A percentile compares a stretch with the other conserved stretches of the same genome.
Evolutionary conservation across 1,139 yeast genomes (phyloP).

Genomic region (Hemisphaericaspora lyxosophila): DNA sequence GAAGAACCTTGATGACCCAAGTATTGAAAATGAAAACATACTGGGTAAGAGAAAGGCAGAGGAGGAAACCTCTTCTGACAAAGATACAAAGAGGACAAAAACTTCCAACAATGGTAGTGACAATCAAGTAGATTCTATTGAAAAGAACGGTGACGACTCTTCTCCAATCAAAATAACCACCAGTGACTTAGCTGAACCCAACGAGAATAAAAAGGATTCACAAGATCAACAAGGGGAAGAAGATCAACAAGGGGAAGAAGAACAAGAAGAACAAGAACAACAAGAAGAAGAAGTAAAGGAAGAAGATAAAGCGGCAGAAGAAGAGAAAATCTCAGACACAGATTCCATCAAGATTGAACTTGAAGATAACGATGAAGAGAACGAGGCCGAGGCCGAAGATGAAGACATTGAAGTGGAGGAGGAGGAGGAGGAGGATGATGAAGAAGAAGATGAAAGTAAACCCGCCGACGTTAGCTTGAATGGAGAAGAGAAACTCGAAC

Average conservation of each 20-base stretch:
- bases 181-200: too few relatives aligned
- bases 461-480: slow-evolving; percentile 13
- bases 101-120: too few relatives aligned
- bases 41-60: slow-evolving; percentile 13
- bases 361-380: slow-evolving; percentile 7
- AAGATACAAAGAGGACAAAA: slow-evolving; percentile 22
- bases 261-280: background rate
- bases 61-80: slow-evolving; percentile 9
- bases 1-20: slow-evolving; percentile 1
- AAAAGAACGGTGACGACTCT: slow-evolving; percentile 10
- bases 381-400: slow-evolving; percentile 18
- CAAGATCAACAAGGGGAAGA: too few relatives aligned
- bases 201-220: too few relatives aligned
- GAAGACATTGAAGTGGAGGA: slow-evolving; percentile 22
- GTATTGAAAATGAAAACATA: slow-evolving; percentile 2
- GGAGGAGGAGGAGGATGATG: too few relatives aligned
- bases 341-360: background rate
- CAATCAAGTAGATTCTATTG: too few relatives aligned
- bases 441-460: slow-evolving; percentile 15
- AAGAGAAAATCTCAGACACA: background rate
- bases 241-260: slow-evolving; percentile 10
- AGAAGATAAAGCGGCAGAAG: slow-evolving; percentile 12
- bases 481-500: slow-evolving; percentile 21
- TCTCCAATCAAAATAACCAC: too few relatives aligned
- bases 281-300: too few relatives aligned